A percentile compares a stretch with the other conserved stretches of the same genome.
Evolutionary conservation across 2,329 filamentous ascomycete genomes (phyloP).

Genomic region (Arachnomyces sp.): DNA sequence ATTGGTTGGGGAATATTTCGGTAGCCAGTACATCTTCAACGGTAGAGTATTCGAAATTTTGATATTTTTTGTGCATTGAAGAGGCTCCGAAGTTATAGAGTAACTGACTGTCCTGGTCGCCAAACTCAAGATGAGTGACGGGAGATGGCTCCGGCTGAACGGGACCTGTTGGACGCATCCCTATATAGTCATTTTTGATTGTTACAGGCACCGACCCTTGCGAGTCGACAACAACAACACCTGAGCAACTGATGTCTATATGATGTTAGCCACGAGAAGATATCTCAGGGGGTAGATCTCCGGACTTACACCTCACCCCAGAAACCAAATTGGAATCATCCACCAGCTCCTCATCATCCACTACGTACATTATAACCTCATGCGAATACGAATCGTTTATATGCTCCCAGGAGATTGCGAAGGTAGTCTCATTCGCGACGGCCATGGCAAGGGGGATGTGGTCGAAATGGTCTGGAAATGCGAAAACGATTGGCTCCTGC

Average conservation of each 20-base stretch:
- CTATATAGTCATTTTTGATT: too few relatives aligned
- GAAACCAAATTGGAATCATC: slow-evolving; percentile 7
- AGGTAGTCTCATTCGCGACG: slow-evolving; percentile 15
- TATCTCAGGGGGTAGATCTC: too few relatives aligned
- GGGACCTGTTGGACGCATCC: neutral
- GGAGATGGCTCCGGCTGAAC: slow-evolving; percentile 9
- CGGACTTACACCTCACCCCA: too few relatives aligned
- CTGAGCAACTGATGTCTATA: too few relatives aligned
- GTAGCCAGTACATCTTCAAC: slow-evolving; percentile 11
- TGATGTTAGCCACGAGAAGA: too few relatives aligned
- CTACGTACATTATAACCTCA: slow-evolving; percentile 25
- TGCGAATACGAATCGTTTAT: slow-evolving; percentile 12
- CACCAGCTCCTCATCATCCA: slow-evolving; percentile 7
- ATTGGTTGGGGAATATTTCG: slow-evolving; percentile 15
- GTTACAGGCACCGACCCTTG: too few relatives aligned
- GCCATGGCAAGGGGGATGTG: slow-evolving; percentile 25
- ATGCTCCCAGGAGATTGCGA: slow-evolving; percentile 33
- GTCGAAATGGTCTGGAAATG: slow-evolving; percentile 21
- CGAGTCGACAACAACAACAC: too few relatives aligned
- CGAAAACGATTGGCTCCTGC: slow-evolving; percentile 13
- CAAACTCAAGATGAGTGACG: slow-evolving; percentile 25
- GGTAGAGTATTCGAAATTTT: slow-evolving; percentile 13
- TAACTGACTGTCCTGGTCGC: slow-evolving; percentile 28
- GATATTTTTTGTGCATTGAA: slow-evolving; percentile 28
- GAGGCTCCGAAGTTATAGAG: slow-evolving; percentile 27